Percentiles rank a stretch among this genome's conserved stretches.
phyloP scores from a whole-genome alignment of 345 rosid genomes.

The Arabidopsis suecica region DNA sequence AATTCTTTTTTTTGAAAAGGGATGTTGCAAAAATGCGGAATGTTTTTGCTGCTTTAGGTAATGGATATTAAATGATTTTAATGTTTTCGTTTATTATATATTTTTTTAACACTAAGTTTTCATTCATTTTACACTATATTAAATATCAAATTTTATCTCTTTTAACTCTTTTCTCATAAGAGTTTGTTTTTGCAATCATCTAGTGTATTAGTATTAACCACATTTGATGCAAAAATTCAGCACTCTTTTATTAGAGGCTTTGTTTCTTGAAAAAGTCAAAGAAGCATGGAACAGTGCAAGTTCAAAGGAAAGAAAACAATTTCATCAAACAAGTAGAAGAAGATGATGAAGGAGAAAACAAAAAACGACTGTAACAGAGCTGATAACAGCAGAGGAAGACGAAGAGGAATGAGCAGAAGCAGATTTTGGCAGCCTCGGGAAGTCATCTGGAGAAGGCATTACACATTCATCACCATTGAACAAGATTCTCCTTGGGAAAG shows the following conservation, averaged over 20 bases:
- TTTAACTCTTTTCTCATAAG: no score
- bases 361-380: slow-evolving; percentile 19
- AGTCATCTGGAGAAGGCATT: slow-evolving; percentile 82
- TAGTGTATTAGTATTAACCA: no score
- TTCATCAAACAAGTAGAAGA: slow-evolving; percentile 36
- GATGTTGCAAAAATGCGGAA: no score
- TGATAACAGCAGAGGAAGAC: slow-evolving; percentile 14
- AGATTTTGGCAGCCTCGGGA: slow-evolving; percentile 65
- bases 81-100: no score
- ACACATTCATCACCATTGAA: slow-evolving; percentile 93
- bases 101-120: no score
- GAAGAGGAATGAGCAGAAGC: slow-evolving; percentile 29
- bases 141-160: no score
- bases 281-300: not conserved
- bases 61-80: no score
- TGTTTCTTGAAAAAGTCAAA: not conserved
- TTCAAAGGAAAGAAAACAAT: slow-evolving; percentile 11
- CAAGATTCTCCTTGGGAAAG: slow-evolving; percentile 73
- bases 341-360: slow-evolving; percentile 22
- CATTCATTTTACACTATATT: no score
- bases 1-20: no score
- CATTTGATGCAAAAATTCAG: not conserved
- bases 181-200: no score
- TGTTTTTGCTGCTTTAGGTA: no score
- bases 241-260: slow-evolving; percentile 17